Evolutionary conservation across 2,329 filamentous ascomycete species (phyloP), one percentile per base, ranked within the genome.

Genomic region (Cercospora zeina): DNA sequence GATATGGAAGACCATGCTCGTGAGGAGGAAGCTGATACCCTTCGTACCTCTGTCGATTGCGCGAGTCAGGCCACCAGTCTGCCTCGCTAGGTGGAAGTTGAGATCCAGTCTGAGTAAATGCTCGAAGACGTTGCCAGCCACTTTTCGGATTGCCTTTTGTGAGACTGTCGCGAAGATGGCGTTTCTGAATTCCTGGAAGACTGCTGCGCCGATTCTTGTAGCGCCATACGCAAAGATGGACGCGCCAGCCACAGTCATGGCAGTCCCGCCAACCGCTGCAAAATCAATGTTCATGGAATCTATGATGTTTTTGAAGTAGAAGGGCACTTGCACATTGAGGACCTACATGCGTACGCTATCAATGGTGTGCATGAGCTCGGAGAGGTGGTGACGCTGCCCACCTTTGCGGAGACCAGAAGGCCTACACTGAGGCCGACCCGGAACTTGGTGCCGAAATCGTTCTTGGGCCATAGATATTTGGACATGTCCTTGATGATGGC

Each of bases 401-500:
- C 86, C 83, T 99, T 99, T 74, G 92, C 91, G 62, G 93, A 91
- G 21, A 99, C 79, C 37, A 99, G 83, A 65, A 99, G 79, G 7
- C 83, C 86, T 3, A 99, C 83, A n/a, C 93, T 92, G 53, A 96
- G 79, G 10, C 89, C 85, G 34, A 99, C 95, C 65, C 95, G 87
- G 65, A 93, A 79, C 74, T 96, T 91, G 3, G 92, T 96, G 59
- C 87, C 87, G 71, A 90, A 76, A 73, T 89, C 90, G 75, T 93
- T 82, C 78, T 95, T 96, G 21, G 95, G 95, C 95, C 95, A 99
- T 21, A 99, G 81, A 76, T 99, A 99, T 65, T 88, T 88, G 63
- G 89, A 88, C 93, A 99, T 97, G 76, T 99, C 93, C 78, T 90
- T 96, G 82, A 99, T 95, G 69, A 99, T 99, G 53, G 93, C 93